Percentiles rank a stretch among this genome's conserved stretches.
These are phyloP conservation scores for Harrya chromipes DNA, from an alignment of 768 basidiomycete species.

Conservation along the genomic window DNA sequence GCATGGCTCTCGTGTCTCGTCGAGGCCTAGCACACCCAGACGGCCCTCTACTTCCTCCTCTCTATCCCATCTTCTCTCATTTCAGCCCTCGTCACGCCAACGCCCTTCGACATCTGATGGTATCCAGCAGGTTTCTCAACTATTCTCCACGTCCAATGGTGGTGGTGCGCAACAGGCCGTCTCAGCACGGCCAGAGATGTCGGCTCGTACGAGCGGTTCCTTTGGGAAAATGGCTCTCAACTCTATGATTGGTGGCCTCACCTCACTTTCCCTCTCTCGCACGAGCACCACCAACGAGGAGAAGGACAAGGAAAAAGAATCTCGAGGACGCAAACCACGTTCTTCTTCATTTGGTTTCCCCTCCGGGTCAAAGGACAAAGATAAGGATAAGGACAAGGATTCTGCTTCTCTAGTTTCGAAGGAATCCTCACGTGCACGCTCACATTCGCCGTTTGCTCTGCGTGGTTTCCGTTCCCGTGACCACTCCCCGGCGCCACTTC, in stretches of 20 bases:
- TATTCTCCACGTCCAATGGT: constrained; percentile 4
- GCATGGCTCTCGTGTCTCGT: constrained; percentile 5
- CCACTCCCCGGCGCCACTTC: constrained; percentile 53
- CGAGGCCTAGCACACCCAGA: constrained; percentile 20
- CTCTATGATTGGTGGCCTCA: constrained; percentile 68
- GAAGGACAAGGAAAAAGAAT: constrained; percentile 43
- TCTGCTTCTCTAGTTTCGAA: constrained; percentile 43
- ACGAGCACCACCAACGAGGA: constrained; percentile 41
- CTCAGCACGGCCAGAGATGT: constrained; percentile 34
- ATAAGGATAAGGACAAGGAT: constrained; percentile 32
- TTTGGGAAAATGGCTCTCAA: constrained; percentile 65
- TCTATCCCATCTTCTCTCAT: constrained; percentile 25
- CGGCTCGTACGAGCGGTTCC: constrained; percentile 40
- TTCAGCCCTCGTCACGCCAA: constrained; percentile 10
- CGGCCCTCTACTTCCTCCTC: constrained; percentile 23
- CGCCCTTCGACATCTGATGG: constrained; percentile 16
- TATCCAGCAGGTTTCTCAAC: constrained; percentile 18
- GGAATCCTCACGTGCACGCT: constrained; percentile 60
- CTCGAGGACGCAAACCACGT: constrained; percentile 49
- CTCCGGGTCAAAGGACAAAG: constrained; percentile 30
- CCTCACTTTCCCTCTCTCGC: constrained; percentile 60
- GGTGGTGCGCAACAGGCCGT: constrained; percentile 5
- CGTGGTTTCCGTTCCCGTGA: constrained; percentile 60
- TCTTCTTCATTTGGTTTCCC: constrained; percentile 48
- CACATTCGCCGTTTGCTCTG: constrained; percentile 78